Evolutionary conservation across 768 basidiomycete species (phyloP).

Genomic region (Rhizopogon roseolus): DNA sequence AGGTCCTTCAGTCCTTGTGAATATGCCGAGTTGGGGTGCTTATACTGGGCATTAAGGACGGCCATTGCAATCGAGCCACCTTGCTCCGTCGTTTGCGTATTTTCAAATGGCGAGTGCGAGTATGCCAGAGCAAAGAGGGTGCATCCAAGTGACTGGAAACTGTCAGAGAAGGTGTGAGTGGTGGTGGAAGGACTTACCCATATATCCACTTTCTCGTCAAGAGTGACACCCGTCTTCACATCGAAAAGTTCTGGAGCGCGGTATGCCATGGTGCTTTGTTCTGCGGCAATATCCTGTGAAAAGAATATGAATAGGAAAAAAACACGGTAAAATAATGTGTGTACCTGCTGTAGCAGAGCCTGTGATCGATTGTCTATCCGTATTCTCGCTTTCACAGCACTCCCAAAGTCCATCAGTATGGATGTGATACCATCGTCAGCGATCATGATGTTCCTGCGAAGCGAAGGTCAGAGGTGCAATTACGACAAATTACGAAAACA

Average conservation of each 20-base stretch:
- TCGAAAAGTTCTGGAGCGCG: constrained; percentile 97
- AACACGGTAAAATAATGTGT: neutral
- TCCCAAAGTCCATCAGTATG: constrained; percentile 98
- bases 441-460: constrained; percentile 87
- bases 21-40: constrained; percentile 83
- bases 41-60: constrained; percentile 89
- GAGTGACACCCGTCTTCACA: constrained; percentile 80
- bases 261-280: constrained; percentile 98
- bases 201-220: constrained; percentile 96
- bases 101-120: constrained; percentile 95
- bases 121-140: constrained; percentile 94
- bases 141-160: constrained; percentile 82
- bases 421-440: constrained; percentile 81
- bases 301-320: constrained; percentile 24
- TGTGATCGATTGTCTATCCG: constrained; percentile 77
- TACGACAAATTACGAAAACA: neutral
- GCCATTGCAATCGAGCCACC: constrained; percentile 98
- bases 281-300: constrained; percentile 83
- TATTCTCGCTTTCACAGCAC: constrained; percentile 81
- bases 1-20: constrained; percentile 78
- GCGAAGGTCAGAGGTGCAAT: constrained; percentile 3
- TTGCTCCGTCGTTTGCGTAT: constrained; percentile 84
- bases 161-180: neutral
- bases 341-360: constrained; percentile 84
- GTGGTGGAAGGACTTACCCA: constrained; percentile 63